Base-by-base conservation (phyloP, 2,329 filamentous ascomycete species). In the Fusarium irregulare region DNA sequence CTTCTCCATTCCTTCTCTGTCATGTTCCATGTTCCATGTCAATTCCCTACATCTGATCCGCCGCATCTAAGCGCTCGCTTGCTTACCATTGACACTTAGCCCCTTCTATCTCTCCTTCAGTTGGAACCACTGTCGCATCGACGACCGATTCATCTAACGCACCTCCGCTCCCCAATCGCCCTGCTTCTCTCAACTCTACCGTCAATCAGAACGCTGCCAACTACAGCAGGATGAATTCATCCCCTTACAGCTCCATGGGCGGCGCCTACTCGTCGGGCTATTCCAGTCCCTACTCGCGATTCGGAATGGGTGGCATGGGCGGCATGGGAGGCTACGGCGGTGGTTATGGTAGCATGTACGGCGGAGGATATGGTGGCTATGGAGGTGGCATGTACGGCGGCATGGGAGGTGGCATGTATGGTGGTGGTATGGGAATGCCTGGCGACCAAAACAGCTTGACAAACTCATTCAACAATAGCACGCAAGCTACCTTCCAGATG, bases 401-500 rank as follows among this genome's bases (percentile, higher is more conserved):
- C 40, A 79, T 80, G 76, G 60, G 73, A 51, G 83, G 82, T n/a
- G 78, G 79, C 37, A 79, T 80, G 76, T 77, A 80, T n/a, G 73
- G 72, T 37, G 80, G 82, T 50, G 85, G 83, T 30, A 83, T 83
- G 79, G 82, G 83, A 20, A 75, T 75, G 73, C 92, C 92, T 28
- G 97, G 97, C 78, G 93, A 97, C 79, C 93, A 93, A 28, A 93
- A 96, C 80, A 98, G 94, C 81, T 84, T 99, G 79, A 98, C 95
- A n/a, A 93, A 97, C 78, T 92, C 93, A 56, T 98, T 98, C 85
- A 93, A 91, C 78, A 94, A 97, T 80, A 96, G 92, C 83, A 99
- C 97, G 0, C 93, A 96, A 75, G 93, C 95, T 13, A 99, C 96
- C 0, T 99, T 99, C 78, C 96, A 98, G 84, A 93, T 99, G 87